phyloP scores from a whole-genome alignment of 768 basidiomycete species.

The Tephrocybe sp. region DNA sequence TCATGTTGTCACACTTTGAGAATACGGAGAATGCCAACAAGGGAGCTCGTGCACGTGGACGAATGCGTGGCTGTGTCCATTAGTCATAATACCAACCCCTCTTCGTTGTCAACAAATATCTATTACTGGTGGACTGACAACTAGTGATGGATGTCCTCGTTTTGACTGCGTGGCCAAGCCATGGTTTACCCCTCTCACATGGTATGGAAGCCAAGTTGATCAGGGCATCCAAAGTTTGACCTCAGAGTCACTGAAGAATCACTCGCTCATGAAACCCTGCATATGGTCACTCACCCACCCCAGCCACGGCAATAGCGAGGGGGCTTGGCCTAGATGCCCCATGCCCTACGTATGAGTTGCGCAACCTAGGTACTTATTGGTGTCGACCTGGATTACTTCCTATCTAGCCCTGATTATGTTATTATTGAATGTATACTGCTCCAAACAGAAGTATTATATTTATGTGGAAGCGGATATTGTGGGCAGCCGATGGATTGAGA shows the following conservation, averaged over 20 bases:
- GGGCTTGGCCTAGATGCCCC: no score
- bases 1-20: conserved; percentile 31
- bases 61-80: conserved; percentile 8
- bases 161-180: no score
- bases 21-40: conserved; percentile 17
- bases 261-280: no score
- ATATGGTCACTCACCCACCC: no score
- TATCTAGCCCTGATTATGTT: no score
- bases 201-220: conserved; percentile 8
- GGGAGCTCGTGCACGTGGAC: conserved; percentile 5
- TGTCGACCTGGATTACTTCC: no score
- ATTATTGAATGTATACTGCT: background rate
- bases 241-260: conserved; percentile 1
- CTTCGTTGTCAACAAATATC: background rate
- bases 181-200: background rate
- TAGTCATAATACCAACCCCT: background rate
- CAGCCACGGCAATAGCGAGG: no score
- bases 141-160: no score
- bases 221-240: conserved; percentile 17
- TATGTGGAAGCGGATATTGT: background rate
- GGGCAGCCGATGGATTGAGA: background rate
- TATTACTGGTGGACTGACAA: background rate
- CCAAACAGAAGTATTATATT: no score
- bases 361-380: no score
- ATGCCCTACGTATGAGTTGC: no score